Evolutionary conservation across 225 moss, liverwort and hornwort genomes (phyloP).

Genomic region (Physcomitrium patens): DNA sequence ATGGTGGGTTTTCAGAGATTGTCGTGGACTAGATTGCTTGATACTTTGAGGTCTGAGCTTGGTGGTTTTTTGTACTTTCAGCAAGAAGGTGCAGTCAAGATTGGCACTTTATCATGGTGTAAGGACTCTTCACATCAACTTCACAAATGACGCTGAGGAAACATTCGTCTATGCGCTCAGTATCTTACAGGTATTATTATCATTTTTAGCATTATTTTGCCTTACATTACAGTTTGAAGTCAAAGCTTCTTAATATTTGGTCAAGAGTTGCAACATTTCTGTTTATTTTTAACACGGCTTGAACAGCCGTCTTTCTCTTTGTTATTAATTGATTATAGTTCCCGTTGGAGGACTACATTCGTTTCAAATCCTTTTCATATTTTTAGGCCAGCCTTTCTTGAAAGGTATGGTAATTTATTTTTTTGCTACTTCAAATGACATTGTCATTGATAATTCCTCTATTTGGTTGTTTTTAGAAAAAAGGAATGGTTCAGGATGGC

Average conservation of each 20-base stretch:
- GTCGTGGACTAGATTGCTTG: neutral
- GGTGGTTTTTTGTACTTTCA: slow-evolving; percentile 37
- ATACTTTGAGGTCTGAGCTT: slow-evolving; percentile 9
- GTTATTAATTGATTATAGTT: too few relatives aligned
- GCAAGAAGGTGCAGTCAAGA: slow-evolving; percentile 88
- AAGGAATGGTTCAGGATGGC: slow-evolving; percentile 90
- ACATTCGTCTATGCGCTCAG: slow-evolving; percentile 85
- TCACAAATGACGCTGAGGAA: slow-evolving; percentile 89
- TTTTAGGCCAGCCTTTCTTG: neutral
- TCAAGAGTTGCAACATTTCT: too few relatives aligned
- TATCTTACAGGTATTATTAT: slow-evolving; percentile 70
- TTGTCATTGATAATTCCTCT: neutral
- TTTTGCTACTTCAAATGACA: neutral
- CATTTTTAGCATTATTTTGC: neutral
- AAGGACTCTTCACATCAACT: slow-evolving; percentile 75
- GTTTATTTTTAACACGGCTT: too few relatives aligned
- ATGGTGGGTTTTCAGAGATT: neutral
- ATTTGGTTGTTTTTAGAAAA: slow-evolving; percentile 51
- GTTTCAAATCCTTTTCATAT: too few relatives aligned
- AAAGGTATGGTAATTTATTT: neutral
- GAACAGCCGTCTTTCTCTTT: too few relatives aligned
- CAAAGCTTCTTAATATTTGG: too few relatives aligned
- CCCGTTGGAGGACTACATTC: too few relatives aligned
- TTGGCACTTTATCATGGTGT: slow-evolving; percentile 93
- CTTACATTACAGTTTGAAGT: too few relatives aligned